Base-by-base conservation (phyloP, 75 land plant genomes). In the Pseudotsuga menziesii region DNA sequence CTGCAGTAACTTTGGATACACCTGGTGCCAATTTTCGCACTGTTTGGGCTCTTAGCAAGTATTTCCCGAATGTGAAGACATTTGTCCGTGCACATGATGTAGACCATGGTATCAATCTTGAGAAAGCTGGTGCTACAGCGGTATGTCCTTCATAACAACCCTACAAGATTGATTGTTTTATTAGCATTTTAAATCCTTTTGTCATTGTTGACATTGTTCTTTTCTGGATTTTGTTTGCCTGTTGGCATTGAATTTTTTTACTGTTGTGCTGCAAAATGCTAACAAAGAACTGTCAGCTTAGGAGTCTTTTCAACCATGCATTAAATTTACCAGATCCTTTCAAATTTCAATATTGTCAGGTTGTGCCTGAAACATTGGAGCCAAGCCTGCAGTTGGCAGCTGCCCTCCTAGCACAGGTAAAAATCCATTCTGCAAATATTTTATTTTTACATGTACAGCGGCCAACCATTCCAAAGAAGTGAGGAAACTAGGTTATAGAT, bases 81-180 rank as follows among this genome's bases (percentile, higher is more conserved):
- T 97, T 92, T 91, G 99, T 94, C 23, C 94, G 99, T 77, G 99
- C 99, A 69, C 99, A 97, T 85, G 99, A 97, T 89, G 92, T 97
- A 72, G 95, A 94, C 61, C 99, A 97, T 78, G 99, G 99, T 25
- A 85, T 97, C 22, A 97, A 94, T 82, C 82, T 97, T 78, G 99
- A 97, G 78, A 97, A 94, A 83, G 99, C 99, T 60, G 99, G 98
- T n/a, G 99, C 99, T n/a, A 94, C 95, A 63, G 99, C 98, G 84
- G 99, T 94, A 92, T 26, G 82, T 72, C n/a, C 22, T 69, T 69
- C 56, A 35, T 4, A n/a, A 39, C 12, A n/a, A 66, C 22, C 48
- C 29, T 11, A 56, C 16, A 26, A 15, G 12, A 22, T 52, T 16
- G 12, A 56, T 48, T 56, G 20, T 56, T 25, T 52, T 4, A n/a